Evolutionary conservation across 176 grass and related monocot genomes (phyloP), one percentile per base, ranked within the genome.

Genomic region (Carex scoparia): DNA sequence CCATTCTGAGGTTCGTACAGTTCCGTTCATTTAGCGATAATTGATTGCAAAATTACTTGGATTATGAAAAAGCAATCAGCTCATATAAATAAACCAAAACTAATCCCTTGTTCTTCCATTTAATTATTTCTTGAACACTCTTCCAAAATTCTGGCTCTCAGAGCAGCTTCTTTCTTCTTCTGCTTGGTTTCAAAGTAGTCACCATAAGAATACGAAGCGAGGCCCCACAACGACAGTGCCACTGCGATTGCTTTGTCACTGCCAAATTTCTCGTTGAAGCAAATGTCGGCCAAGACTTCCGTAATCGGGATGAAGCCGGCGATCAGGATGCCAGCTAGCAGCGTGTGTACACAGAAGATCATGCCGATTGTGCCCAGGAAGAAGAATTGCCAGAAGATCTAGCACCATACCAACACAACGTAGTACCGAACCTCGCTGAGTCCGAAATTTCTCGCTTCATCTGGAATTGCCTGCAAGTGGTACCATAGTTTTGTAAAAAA

Each of bases 171-270:
- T 57, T 78, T 78, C 51, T 78, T 78, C 74, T 78, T 78, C 28
- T 57, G 49, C 28, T 78, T 78, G 51, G 74, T 12, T 33, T 31
- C 74, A 35, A 78, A 57, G 74, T 78, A 78, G 56, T 78, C 49
- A 0, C 93, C 93, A 40, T 92, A 92, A 35, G 90, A 94, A 74
- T 94, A 94, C 57, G 93, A 94, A 0, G 90, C 90, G 16, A 94
- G 90, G 30, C 93, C 93, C 93, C 93, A 94, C 60, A 94, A 86
- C 23, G 90, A 92, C 15, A 94, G 90, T 71, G 57, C 84, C 2
- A 94, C 86, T 10, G 93, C 88, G 0, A 94, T 84, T 1, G 86
- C 90, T 57, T 94, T 94, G 78, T 90, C 90, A 56, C 90, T 92
- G 81, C 57, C 88, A 69, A 94, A 94, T 85, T 83, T 90, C 86